Evolutionary conservation across 1,139 yeast genomes (phyloP).

Genomic region (Yamadazyma kanchanaburiensis): DNA sequence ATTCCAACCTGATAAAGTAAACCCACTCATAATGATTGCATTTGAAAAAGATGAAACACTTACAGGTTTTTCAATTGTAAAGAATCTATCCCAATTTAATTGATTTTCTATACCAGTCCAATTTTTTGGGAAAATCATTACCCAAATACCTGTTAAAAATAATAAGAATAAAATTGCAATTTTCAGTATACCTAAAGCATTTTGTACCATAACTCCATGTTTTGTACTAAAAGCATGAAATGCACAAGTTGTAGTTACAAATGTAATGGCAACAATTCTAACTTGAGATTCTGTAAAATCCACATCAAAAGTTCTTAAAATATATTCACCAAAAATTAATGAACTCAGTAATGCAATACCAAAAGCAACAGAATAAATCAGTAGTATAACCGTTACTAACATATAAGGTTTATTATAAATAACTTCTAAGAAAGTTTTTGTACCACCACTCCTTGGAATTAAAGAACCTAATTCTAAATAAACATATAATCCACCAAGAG

Average conservation of each 20-base stretch:
- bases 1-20: slow-evolving; percentile 65
- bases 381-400: slow-evolving; percentile 57
- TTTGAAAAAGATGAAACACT: slow-evolving; percentile 47
- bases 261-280: slow-evolving; percentile 41
- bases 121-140: slow-evolving; percentile 38
- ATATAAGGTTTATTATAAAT: slow-evolving; percentile 58
- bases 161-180: slow-evolving; percentile 45
- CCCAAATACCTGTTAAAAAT: slow-evolving; percentile 50
- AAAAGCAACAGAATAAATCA: slow-evolving; percentile 54
- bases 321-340: slow-evolving; percentile 69
- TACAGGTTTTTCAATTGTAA: slow-evolving; percentile 22
- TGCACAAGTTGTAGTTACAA: slow-evolving; percentile 39
- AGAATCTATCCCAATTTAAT: slow-evolving; percentile 32
- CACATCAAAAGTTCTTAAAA: slow-evolving; percentile 47
- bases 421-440: slow-evolving; percentile 65
- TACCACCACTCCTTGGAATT: slow-evolving; percentile 72
- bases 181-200: slow-evolving; percentile 54
- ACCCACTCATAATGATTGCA: slow-evolving; percentile 57
- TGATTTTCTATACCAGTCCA: slow-evolving; percentile 41
- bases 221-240: slow-evolving; percentile 54
- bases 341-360: slow-evolving; percentile 67
- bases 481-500: slow-evolving; percentile 64
- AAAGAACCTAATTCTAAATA: slow-evolving; percentile 68
- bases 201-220: slow-evolving; percentile 54
- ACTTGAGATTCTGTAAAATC: slow-evolving; percentile 34